Conservation (phyloP, 1,284 basidiomycete genomes). For the Mycena citricolor region DNA sequence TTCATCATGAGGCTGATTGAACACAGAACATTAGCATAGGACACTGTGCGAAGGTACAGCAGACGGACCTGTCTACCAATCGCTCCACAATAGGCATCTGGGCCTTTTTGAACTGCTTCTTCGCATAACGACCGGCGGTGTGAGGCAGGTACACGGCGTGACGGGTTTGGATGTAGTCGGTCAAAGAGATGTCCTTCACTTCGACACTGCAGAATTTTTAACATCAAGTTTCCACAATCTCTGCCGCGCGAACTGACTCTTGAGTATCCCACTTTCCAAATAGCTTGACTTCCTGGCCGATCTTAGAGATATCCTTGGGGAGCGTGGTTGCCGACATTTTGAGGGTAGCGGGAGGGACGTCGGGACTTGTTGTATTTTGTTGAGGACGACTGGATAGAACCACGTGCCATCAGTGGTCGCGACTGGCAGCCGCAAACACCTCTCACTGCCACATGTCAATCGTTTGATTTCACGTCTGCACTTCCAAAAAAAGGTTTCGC, state of each 20-base stretch:
- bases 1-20: slow-evolving; percentile 94
- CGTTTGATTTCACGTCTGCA: background rate
- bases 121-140: slow-evolving; percentile 98
- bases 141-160: slow-evolving; percentile 98
- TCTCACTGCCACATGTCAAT: background rate
- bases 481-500: too few relatives aligned
- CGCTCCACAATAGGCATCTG: slow-evolving; percentile 99
- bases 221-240: background rate
- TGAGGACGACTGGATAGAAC: too few relatives aligned
- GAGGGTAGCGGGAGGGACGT: slow-evolving; percentile 13
- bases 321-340: slow-evolving; percentile 72
- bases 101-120: slow-evolving; percentile 99
- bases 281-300: slow-evolving; percentile 88
- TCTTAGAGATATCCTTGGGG: slow-evolving; percentile 81
- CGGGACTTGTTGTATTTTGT: too few relatives aligned
- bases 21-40: slow-evolving; percentile 1
- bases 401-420: too few relatives aligned
- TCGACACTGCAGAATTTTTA: slow-evolving; percentile 68
- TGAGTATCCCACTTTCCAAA: slow-evolving; percentile 97
- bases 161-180: slow-evolving; percentile 99
- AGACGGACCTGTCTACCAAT: slow-evolving; percentile 89
- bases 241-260: slow-evolving; percentile 65
- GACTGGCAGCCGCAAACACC: background rate
- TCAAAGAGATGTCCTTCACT: slow-evolving; percentile 98
- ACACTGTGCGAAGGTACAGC: background rate